Percentiles rank a stretch among this genome's conserved stretches.
Evolutionary conservation across 2,329 filamentous ascomycete genomes (phyloP).

Genomic region (Rutstroemia sydowiana): DNA sequence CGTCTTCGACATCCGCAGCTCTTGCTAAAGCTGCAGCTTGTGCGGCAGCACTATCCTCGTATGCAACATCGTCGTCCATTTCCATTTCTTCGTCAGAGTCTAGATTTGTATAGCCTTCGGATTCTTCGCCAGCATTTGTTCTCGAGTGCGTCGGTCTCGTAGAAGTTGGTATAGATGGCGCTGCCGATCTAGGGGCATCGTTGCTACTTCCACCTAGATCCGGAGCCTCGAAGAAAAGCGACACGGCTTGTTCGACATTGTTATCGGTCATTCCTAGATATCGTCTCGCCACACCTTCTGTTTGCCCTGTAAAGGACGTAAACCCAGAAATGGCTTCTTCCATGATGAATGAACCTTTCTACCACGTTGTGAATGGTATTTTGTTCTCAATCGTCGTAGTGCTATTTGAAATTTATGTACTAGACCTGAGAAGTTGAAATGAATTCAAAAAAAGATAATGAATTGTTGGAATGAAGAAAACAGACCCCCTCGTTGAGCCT

Average conservation of each 20-base stretch:
- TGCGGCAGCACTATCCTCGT: conserved; percentile 27
- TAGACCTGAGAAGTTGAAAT: too few species aligned
- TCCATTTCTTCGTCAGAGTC: conserved; percentile 59
- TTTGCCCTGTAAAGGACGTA: conserved; percentile 70
- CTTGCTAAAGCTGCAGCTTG: conserved; percentile 33
- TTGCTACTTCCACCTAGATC: conserved; percentile 45
- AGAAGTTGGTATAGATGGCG: conserved; percentile 26
- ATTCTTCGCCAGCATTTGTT: conserved; percentile 24
- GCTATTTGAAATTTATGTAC: too few species aligned
- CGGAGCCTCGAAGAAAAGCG: conserved; percentile 84
- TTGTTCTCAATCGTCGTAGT: too few species aligned
- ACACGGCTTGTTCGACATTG: conserved; percentile 77
- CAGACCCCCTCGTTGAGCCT: too few species aligned
- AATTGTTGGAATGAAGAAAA: too few species aligned
- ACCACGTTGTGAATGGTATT: not conserved
- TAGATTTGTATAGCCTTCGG: conserved; percentile 24
- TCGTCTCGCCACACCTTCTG: conserved; percentile 65
- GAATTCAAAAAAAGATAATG: too few species aligned
- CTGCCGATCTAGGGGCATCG: conserved; percentile 14
- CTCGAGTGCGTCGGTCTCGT: conserved; percentile 20
- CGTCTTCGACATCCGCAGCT: conserved; percentile 66
- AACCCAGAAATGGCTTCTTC: conserved; percentile 69
- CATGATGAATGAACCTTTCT: conserved; percentile 17
- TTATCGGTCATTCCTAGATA: conserved; percentile 82
- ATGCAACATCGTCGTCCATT: conserved; percentile 37